phyloP scores from a whole-genome alignment of 1,139 yeast species.

The Hanseniaspora gamundiae region DNA sequence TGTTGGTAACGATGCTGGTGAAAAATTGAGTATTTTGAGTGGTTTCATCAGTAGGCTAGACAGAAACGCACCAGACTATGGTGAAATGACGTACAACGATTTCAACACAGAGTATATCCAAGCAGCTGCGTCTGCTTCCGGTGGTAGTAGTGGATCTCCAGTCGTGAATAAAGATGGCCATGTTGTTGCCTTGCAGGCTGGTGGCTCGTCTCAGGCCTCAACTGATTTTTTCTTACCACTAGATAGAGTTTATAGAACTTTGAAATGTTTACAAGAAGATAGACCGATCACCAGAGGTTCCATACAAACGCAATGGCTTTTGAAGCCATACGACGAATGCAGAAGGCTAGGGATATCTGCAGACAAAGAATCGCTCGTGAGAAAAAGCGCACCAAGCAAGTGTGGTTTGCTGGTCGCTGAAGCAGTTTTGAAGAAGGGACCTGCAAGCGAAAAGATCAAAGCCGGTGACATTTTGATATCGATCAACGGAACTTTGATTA shows the following conservation, averaged over 20 bases:
- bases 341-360: conserved; percentile 71
- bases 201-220: conserved; percentile 84
- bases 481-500: conserved; percentile 51
- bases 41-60: conserved; percentile 87
- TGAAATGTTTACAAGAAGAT: conserved; percentile 52
- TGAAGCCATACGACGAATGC: conserved; percentile 86
- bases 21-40: conserved; percentile 73
- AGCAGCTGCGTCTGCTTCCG: conserved; percentile 93
- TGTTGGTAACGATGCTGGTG: conserved; percentile 95
- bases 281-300: conserved; percentile 66
- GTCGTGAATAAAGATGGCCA: conserved; percentile 78
- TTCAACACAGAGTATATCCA: conserved; percentile 93
- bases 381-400: conserved; percentile 57
- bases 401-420: conserved; percentile 82
- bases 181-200: conserved; percentile 90
- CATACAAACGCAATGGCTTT: conserved; percentile 80
- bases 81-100: conserved; percentile 80
- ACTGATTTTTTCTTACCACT: conserved; percentile 88
- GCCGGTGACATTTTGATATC: conserved; percentile 83
- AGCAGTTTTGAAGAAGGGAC: conserved; percentile 76
- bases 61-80: conserved; percentile 92
- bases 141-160: conserved; percentile 94
- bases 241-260: conserved; percentile 70
- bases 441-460: conserved; percentile 58
- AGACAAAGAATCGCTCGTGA: conserved; percentile 59